These are phyloP conservation scores for Quercus suber DNA, from an alignment of 306 rosid species.

Conservation along the genomic window DNA sequence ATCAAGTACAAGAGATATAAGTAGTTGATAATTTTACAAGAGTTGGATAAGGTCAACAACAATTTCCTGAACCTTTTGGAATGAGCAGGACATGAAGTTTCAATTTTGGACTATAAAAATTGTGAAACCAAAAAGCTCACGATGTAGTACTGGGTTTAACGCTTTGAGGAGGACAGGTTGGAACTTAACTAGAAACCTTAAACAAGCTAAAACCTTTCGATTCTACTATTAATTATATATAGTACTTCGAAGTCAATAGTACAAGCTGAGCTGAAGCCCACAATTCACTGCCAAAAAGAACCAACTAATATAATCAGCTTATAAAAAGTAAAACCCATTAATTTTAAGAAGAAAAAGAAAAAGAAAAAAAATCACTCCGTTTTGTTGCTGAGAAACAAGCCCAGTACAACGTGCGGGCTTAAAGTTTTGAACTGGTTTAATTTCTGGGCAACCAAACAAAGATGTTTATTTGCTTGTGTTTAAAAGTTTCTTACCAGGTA, in stretches of 20 bases:
- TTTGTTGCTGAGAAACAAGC: conserved; percentile 9
- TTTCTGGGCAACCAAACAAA: conserved; percentile 33
- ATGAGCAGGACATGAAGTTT: conserved; percentile 18
- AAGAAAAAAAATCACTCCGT: background rate
- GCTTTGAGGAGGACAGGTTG: background rate
- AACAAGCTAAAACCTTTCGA: background rate
- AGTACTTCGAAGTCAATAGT: background rate
- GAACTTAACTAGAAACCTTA: background rate
- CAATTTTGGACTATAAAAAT: background rate
- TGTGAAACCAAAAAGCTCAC: too few relatives aligned
- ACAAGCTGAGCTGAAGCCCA: background rate
- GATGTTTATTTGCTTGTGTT: too few relatives aligned
- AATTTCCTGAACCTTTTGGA: conserved; percentile 21
- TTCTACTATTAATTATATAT: background rate
- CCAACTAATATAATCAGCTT: background rate
- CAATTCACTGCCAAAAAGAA: background rate
- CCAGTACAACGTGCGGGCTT: background rate
- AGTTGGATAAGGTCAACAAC: conserved; percentile 13
- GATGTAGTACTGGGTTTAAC: background rate
- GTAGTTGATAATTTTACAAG: conserved; percentile 10
- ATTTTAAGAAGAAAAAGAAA: background rate
- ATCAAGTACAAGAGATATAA: background rate
- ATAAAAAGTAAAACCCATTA: background rate
- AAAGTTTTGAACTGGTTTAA: conserved; percentile 1
- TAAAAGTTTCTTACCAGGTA: background rate